Base-by-base conservation (phyloP, 495 filamentous ascomycete species). In the Aspergillus mulundensis region DNA sequence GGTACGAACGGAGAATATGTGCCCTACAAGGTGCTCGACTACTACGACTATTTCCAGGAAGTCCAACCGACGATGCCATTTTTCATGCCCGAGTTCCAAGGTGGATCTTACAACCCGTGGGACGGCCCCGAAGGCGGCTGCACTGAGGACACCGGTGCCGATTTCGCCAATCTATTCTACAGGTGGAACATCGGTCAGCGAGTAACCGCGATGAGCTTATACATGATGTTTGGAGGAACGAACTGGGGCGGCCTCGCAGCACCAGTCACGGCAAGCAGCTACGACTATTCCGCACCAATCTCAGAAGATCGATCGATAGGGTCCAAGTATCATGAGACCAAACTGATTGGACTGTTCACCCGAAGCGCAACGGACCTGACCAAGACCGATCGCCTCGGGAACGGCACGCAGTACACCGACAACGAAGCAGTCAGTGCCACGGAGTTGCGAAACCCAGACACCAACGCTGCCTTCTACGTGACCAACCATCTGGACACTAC, bases 41-140 rank as follows among this genome's bases (percentile, higher is more conserved):
- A 82, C 54, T 81, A 80, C 52, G 73, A 81, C 60, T 84, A 81
- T 70, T 84, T 81, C 65, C 67, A 75, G 53, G 68, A 76, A 54
- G 67, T 73, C 5, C 68, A 76, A 12, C 76, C 78, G 10, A 77
- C 76, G 28, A 75, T 81, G 61, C 83, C 83, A 0, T 71, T 66
- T 7, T 84, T 84, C 66, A 74, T 86, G 66, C 80, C 80, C 15
- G 83, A 86, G 59, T 86, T 85, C 63, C 83, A 86, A 61, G 83
- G 83, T 20, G 83, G 83, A n/a, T 77, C 73, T 7, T 85, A 82
- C 57, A 83, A 83, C 61, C 81, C 82, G 12, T 86, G 83, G 83
- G 79, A 76, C 34, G 79, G 79, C 11, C 81, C 82, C 0, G 69
- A 79, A 55, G 82, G 80, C 19, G 74, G 70, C 14, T 79, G 77